These are phyloP conservation scores for Amylocarpus encephaloides DNA, from an alignment of 2,329 filamentous ascomycete genomes.

Conservation along the genomic window DNA sequence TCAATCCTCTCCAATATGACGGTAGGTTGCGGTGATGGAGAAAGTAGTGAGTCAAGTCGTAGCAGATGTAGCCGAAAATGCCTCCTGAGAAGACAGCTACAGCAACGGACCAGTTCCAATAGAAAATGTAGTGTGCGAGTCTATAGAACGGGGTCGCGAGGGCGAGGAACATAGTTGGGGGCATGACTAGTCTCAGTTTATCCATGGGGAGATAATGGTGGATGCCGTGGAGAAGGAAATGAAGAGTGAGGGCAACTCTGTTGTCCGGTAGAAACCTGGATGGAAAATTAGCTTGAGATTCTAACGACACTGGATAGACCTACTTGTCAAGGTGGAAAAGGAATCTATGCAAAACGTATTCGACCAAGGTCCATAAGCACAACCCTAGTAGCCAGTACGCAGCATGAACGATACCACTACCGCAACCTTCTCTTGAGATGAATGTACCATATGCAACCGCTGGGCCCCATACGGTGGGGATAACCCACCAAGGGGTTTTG, in stretches of 20 bases:
- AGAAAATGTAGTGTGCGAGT: slow-evolving; percentile 76
- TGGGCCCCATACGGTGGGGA: slow-evolving; percentile 83
- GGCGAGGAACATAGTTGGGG: slow-evolving; percentile 75
- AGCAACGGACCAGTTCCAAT: slow-evolving; percentile 77
- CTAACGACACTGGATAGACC: slow-evolving; percentile 32
- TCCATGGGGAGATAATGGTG: slow-evolving; percentile 99
- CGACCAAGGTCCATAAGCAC: slow-evolving; percentile 79
- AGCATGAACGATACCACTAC: slow-evolving; percentile 40
- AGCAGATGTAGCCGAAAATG: slow-evolving; percentile 92
- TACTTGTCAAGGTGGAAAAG: slow-evolving; percentile 93
- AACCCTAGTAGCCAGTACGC: slow-evolving; percentile 66
- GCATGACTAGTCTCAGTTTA: slow-evolving; percentile 94
- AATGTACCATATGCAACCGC: slow-evolving; percentile 66
- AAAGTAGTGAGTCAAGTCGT: slow-evolving; percentile 98
- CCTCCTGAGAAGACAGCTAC: slow-evolving; percentile 79
- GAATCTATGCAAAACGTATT: slow-evolving; percentile 83
- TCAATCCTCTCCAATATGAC: slow-evolving; percentile 80
- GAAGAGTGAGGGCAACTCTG: slow-evolving; percentile 72
- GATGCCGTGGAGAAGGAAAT: slow-evolving; percentile 93
- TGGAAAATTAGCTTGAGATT: slow-evolving; percentile 24
- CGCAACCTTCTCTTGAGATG: slow-evolving; percentile 56
- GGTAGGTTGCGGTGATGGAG: slow-evolving; percentile 92
- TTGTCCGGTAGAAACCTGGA: slow-evolving; percentile 82
- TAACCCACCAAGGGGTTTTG: slow-evolving; percentile 89
- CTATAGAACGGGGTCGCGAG: slow-evolving; percentile 90